A percentile compares a stretch with the other conserved stretches of the same genome.
Evolutionary conservation across 768 basidiomycete species (phyloP).

Genomic region (Mycena chlorophos): DNA sequence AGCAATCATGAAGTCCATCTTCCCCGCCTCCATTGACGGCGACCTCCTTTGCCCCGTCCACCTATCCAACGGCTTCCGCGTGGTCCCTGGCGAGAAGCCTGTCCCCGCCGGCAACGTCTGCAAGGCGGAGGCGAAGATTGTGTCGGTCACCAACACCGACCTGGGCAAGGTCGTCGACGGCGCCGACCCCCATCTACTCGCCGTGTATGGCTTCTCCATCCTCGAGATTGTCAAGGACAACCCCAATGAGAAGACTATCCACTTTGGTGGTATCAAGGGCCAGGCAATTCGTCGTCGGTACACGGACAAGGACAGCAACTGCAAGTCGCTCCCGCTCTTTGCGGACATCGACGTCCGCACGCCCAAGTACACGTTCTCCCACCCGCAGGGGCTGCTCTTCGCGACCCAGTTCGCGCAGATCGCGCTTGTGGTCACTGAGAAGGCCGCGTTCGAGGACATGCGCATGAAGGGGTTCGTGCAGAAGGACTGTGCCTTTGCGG

Average conservation of each 20-base stretch:
- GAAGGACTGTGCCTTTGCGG: constrained; percentile 89
- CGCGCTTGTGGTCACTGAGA: constrained; percentile 89
- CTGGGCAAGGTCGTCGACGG: constrained; percentile 94
- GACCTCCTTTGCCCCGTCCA: constrained; percentile 96
- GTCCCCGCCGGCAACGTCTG: constrained; percentile 87
- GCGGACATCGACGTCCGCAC: constrained; percentile 93
- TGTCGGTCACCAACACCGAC: constrained; percentile 86
- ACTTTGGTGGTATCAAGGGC: constrained; percentile 99
- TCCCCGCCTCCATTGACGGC: constrained; percentile 88
- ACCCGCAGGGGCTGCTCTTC: constrained; percentile 91
- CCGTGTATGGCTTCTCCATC: constrained; percentile 98
- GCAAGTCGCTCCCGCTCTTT: constrained; percentile 95
- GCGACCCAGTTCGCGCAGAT: constrained; percentile 88
- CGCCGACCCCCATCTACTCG: constrained; percentile 89
- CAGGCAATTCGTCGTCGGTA: constrained; percentile 98
- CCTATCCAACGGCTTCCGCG: constrained; percentile 93
- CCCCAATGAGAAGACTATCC: constrained; percentile 96
- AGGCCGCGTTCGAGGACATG: constrained; percentile 98
- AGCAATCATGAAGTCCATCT: constrained; percentile 99
- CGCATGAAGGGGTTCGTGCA: constrained; percentile 94
- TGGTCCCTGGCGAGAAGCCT: constrained; percentile 74
- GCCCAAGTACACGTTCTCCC: constrained; percentile 97
- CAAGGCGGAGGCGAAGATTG: constrained; percentile 83
- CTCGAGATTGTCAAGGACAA: constrained; percentile 98
- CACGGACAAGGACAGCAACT: constrained; percentile 96